Evolutionary conservation across 345 rosid genomes (phyloP), one percentile per base, ranked within the genome.

Genomic region (Capsella bursapastoris): DNA sequence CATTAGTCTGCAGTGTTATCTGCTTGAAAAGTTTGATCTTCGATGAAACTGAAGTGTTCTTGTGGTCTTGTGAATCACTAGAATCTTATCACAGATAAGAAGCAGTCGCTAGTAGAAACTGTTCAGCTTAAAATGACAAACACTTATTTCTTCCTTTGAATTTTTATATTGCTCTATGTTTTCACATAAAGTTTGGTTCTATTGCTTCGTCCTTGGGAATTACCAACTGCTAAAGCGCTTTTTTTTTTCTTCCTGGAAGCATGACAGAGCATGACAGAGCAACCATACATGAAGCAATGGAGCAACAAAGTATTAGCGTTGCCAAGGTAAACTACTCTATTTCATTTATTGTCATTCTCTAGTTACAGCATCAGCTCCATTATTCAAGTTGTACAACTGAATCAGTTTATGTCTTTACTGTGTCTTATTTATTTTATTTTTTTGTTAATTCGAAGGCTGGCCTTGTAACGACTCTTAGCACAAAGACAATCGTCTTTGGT

Each of bases 261-360:
- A 91, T 91, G 98, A 90, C 91, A 80, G 97, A 89, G 81, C 98
- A 94, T 82, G 97, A 94, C 83, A 84, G 97, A 75, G 97, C 97
- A 70, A 91, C 97, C 52, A 94, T 94, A 85, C 98, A 94, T 8
- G 98, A 94, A 78, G 98, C 97, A 72, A 94, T 94, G 98, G 98
- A 94, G 84, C 98, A 94, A 83, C 98, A 94, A 84, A 91, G 97
- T 11, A 94, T 94, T 81, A 94, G 98, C 62, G 85, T 94, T 63
- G 97, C 97, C 41, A 94, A 94, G 98, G 98, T 94, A 78, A 57
- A 70, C 50, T 10, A 62, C 32, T 53, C 62, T 68, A 37, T 13
- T 66, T 56, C 45, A 27, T 35, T 45, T 51, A 49, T n/a, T 6
- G 15, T 13, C 57, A 37, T 43, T 31, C 66, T 31, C 66, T 38